These are phyloP conservation scores for Hypoxylon perforatum DNA, from an alignment of 495 filamentous ascomycete genomes.

Conservation along the genomic window DNA sequence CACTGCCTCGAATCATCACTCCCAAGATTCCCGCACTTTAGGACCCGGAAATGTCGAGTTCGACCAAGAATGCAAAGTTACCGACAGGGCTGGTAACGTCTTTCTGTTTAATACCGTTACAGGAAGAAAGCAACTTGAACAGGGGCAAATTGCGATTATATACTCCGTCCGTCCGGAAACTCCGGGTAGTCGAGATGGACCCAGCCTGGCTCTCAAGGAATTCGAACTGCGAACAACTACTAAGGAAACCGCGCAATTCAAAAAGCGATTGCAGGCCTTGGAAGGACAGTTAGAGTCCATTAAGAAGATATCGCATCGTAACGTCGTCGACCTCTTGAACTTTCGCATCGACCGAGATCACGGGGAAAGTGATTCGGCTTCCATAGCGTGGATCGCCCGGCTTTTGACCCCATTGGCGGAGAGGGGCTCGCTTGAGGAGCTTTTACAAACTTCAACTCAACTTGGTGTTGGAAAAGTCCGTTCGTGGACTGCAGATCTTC, in stretches of 20 bases:
- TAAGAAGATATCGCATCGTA: constrained; percentile 79
- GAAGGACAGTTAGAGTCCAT: constrained; percentile 77
- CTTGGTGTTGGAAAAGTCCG: constrained; percentile 77
- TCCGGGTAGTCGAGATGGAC: constrained; percentile 60
- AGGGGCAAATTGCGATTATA: constrained; percentile 67
- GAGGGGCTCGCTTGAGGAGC: constrained; percentile 83
- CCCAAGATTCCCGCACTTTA: constrained; percentile 23
- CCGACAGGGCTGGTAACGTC: constrained; percentile 65
- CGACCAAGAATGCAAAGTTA: constrained; percentile 73
- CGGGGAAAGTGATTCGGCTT: constrained; percentile 50
- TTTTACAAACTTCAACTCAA: constrained; percentile 80
- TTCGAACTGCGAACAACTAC: constrained; percentile 65
- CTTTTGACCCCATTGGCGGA: constrained; percentile 81
- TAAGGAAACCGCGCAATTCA: constrained; percentile 67
- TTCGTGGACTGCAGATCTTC: constrained; percentile 88
- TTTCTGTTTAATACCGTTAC: constrained; percentile 72
- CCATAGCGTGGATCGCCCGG: constrained; percentile 76
- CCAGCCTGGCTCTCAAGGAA: constrained; percentile 77
- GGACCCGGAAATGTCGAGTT: constrained; percentile 65
- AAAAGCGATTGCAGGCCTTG: constrained; percentile 72
- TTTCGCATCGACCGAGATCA: constrained; percentile 74
- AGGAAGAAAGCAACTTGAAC: constrained; percentile 67
- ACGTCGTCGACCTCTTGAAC: constrained; percentile 79
- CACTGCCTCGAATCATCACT: constrained; percentile 26
- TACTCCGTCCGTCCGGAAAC: constrained; percentile 76